Base-by-base conservation (phyloP, 352 stramenopile species). In the Peronosclerospora sorghi region DNA sequence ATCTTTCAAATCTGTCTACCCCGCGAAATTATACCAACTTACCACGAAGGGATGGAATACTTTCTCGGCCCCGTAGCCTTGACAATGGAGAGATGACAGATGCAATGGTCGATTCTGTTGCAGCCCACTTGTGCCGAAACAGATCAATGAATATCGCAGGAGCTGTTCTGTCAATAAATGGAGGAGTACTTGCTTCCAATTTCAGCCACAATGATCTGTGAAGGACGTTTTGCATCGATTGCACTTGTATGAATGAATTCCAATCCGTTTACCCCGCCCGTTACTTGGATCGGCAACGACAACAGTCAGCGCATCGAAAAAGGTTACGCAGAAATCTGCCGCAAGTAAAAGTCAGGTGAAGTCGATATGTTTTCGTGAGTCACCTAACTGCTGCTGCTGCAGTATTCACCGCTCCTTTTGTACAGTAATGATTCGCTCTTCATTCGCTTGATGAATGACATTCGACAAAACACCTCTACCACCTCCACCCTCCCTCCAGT, bases 241-340 rank as follows among this genome's bases (percentile, higher is more conserved):
- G 19, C n/a, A 19, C 13, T 41, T 52, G 41, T 32, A 56, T 56
- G 41, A 27, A 42, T 58, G 54, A 17, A 45, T 45, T 55, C 12
- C 24, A 37, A 38, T 41, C 41, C n/a, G 13, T 60, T 50, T 62
- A 57, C 53, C 37, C n/a, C n/a, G n/a, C n/a, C n/a, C 54, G 54
- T 54, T 50, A 46, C 48, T 59, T n/a, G 50, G 44, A 35, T 65
- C 46, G 10, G 61, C 36, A 32, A 59, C 57, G 39, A 54, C 56
- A 8, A 57, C 64, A 29, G 78, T 91, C n/a, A 91, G 54, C 5
- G 58, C 73, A 20, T 91, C 76, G 34, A 91, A 91, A 50, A 91
- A 91, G 30, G 70, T 68, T n/a, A 74, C 74, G 48, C 79, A 91
- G 52, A 91, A 91, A 91, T 83, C 58, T 89, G 66, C 29, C 77